phyloP scores from a whole-genome alignment of 106 monocot genomes.

The Acorus calamus region DNA sequence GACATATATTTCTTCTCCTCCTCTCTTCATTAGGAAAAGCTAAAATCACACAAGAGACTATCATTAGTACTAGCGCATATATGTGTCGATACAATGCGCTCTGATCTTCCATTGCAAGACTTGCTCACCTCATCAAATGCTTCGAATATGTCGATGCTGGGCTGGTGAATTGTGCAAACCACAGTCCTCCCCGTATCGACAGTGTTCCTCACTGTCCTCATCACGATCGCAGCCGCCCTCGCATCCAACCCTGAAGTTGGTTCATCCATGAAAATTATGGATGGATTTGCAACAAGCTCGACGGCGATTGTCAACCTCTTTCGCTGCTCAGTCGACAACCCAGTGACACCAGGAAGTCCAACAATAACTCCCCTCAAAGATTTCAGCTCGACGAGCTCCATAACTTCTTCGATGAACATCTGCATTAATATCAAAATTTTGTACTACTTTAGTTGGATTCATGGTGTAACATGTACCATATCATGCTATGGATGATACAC shows the following conservation, averaged over 20 bases:
- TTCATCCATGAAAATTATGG: constrained; percentile 64
- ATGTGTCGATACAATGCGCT: too few species aligned
- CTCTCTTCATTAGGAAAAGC: constrained; percentile 29
- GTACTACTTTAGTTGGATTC: too few species aligned
- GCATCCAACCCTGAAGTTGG: constrained; percentile 63
- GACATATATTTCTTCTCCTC: constrained; percentile 43
- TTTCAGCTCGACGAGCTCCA: constrained; percentile 49
- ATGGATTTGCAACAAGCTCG: constrained; percentile 58
- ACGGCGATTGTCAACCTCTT: constrained; percentile 61
- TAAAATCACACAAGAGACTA: neutral
- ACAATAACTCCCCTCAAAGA: constrained; percentile 30
- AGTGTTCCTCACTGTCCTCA: constrained; percentile 57
- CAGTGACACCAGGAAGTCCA: constrained; percentile 45
- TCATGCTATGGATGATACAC: neutral
- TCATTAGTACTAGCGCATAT: too few species aligned
- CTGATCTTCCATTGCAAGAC: neutral
- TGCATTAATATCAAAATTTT: neutral
- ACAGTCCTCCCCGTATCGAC: constrained; percentile 60
- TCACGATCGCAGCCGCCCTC: constrained; percentile 57
- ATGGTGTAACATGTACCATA: too few species aligned
- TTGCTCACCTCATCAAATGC: constrained; percentile 45
- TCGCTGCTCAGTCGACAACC: constrained; percentile 52
- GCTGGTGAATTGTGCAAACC: constrained; percentile 61
- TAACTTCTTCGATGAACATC: constrained; percentile 53
- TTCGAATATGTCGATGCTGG: constrained; percentile 54